Evolutionary conservation across 768 basidiomycete genomes (phyloP).

Genomic region (Mycena metata): DNA sequence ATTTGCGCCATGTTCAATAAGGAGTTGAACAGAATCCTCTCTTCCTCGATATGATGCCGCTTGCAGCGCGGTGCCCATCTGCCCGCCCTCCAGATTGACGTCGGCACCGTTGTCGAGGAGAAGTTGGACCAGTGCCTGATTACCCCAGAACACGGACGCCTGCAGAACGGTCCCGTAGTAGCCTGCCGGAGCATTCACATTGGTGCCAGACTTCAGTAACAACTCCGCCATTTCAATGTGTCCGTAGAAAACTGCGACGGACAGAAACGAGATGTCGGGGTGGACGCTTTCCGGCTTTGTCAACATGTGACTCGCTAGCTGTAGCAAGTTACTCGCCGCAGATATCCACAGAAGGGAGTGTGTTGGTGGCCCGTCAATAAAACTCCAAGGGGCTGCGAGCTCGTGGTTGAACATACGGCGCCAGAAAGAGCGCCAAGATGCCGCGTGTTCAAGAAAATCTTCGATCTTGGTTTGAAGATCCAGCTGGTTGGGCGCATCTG

Average conservation of each 20-base stretch:
- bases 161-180: constrained; percentile 8
- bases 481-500: too few species aligned
- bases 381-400: constrained; percentile 6
- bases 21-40: constrained; percentile 3
- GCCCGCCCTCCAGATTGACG: constrained; percentile 4
- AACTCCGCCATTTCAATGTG: too few species aligned
- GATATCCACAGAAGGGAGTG: constrained; percentile 2
- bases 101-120: too few species aligned
- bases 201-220: constrained; percentile 1
- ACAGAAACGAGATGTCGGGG: too few species aligned
- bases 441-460: neutral
- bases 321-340: constrained; percentile 3
- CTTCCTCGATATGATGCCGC: constrained; percentile 8
- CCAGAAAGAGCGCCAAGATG: constrained; percentile 1
- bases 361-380: constrained; percentile 1
- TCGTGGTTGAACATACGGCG: neutral
- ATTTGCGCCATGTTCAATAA: constrained; percentile 4
- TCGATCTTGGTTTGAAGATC: too few species aligned
- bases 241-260: too few species aligned
- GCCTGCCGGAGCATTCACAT: constrained; percentile 5
- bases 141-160: too few species aligned
- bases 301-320: neutral
- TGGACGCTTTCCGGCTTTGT: too few species aligned
- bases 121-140: too few species aligned
- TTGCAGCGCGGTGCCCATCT: constrained; percentile 2